Base-by-base conservation (phyloP, 2,329 filamentous ascomycete genomes). In the Sordariomycetes sp. region DNA sequence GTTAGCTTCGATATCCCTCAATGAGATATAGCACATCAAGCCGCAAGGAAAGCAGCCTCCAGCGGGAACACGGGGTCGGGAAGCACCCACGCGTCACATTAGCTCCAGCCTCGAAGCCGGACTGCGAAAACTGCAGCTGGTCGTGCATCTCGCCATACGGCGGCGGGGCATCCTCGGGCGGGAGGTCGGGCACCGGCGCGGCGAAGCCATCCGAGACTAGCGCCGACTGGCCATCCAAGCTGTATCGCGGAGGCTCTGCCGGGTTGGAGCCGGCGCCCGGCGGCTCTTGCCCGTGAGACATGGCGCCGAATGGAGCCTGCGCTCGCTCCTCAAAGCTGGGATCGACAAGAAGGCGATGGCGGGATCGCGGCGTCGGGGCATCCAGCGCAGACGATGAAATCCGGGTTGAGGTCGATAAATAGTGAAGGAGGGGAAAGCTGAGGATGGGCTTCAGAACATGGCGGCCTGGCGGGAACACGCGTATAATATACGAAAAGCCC, bases 21-120 rank as follows among this genome's bases (percentile, higher is more conserved):
- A 18, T 10, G 20, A 43, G 32, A 4, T 24, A 22, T 43, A 37
- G 53, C 22, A 24, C 53, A 43, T 22, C n/a, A 14, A 50, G n/a
- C 11, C 6, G 22, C 5, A 50, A 24, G 22, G 46, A 50, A 14
- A 22, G 12, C 46, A 22, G 28, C 8, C 28, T 32, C 4, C 28
- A 32, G 28, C 8, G 28, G 28, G 8, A 32, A 32, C 28, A 50
- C 2, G 46, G 8, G 46, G 7, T 22, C 22, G n/a, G 46, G 7
- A 50, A 22, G 20, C 11, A 43, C 64, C 43, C 62, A 82, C 81
- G 74, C 54, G 79, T 83, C 28, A 88, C 71, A 32, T 76, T 75
- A 50, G 83, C 85, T 46, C 79, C 80, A 25, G 84, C 85, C 55
- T 83, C 78, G 60, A 88, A 81, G 16, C 83, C 84, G 52, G 81